Evolutionary conservation across 169 alveolate genomes (phyloP).

Genomic region (Babesia bovis): DNA sequence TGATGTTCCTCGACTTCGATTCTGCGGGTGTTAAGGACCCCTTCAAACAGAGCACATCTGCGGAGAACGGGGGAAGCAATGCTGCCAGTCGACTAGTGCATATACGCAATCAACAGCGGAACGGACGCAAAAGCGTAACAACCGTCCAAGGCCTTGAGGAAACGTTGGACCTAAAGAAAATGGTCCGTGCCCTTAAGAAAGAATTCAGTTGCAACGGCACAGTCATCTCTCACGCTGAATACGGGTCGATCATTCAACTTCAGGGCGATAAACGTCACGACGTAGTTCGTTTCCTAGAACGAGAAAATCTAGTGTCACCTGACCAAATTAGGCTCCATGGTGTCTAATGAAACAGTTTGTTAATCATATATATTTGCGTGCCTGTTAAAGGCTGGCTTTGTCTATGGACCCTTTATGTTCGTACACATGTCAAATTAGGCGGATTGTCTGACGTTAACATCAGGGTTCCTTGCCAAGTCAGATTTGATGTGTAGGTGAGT

Average conservation of each 20-base stretch:
- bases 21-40: conserved; percentile 70
- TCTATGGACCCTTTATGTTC: too few relatives aligned
- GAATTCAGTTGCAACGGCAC: conserved; percentile 93
- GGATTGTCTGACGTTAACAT: too few relatives aligned
- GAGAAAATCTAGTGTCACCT: conserved; percentile 84
- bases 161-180: conserved; percentile 87
- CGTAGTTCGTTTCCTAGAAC: conserved; percentile 85
- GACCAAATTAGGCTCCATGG: conserved; percentile 90
- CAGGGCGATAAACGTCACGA: conserved; percentile 87
- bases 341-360: conserved; percentile 63
- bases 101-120: conserved; percentile 91
- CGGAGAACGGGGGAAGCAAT: conserved; percentile 61
- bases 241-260: conserved; percentile 88
- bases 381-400: too few relatives aligned
- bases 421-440: too few relatives aligned
- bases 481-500: too few relatives aligned
- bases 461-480: too few relatives aligned
- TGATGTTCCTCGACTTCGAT: conserved; percentile 71
- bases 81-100: conserved; percentile 71
- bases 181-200: conserved; percentile 89
- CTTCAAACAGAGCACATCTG: conserved; percentile 62
- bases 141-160: conserved; percentile 92
- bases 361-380: conserved; percentile 5
- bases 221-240: conserved; percentile 88
- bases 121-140: conserved; percentile 92